phyloP scores from a whole-genome alignment of 2,329 filamentous ascomycete species.

The Diaporthe sp. region DNA sequence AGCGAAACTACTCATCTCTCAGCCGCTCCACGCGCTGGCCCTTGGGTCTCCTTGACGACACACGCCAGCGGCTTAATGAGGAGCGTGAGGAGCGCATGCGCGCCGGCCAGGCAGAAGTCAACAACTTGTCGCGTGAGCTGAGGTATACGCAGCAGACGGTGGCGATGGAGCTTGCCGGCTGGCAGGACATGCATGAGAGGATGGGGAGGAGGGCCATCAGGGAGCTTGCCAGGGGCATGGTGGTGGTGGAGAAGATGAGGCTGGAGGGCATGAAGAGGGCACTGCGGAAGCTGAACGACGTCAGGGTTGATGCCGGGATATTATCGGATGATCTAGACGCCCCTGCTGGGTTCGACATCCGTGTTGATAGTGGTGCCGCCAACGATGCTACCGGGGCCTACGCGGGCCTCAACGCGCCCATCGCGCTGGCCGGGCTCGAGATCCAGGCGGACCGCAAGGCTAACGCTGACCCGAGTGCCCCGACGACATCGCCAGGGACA shows the following conservation, averaged over 20 bases:
- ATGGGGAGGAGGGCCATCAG: conserved; percentile 81
- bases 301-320: conserved; percentile 2
- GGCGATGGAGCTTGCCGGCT: conserved; percentile 90
- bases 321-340: background rate
- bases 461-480: conserved; percentile 17
- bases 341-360: background rate
- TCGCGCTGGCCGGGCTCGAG: conserved; percentile 40
- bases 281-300: conserved; percentile 71
- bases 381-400: conserved; percentile 9
- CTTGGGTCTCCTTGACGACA: conserved; percentile 86
- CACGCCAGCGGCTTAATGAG: conserved; percentile 83
- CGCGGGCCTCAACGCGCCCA: conserved; percentile 25
- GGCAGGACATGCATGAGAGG: conserved; percentile 90
- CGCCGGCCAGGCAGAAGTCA: conserved; percentile 78
- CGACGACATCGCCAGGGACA: background rate
- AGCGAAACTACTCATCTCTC: conserved; percentile 82
- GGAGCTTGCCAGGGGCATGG: conserved; percentile 82
- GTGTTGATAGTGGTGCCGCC: background rate
- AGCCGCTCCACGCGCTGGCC: conserved; percentile 84
- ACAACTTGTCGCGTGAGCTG: conserved; percentile 83
- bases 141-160: conserved; percentile 95
- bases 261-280: conserved; percentile 86
- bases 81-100: conserved; percentile 87
- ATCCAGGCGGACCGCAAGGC: conserved; percentile 35
- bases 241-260: conserved; percentile 84